Conservation (phyloP, 495 filamentous ascomycete genomes). For the Mytilinidion resinicola region DNA sequence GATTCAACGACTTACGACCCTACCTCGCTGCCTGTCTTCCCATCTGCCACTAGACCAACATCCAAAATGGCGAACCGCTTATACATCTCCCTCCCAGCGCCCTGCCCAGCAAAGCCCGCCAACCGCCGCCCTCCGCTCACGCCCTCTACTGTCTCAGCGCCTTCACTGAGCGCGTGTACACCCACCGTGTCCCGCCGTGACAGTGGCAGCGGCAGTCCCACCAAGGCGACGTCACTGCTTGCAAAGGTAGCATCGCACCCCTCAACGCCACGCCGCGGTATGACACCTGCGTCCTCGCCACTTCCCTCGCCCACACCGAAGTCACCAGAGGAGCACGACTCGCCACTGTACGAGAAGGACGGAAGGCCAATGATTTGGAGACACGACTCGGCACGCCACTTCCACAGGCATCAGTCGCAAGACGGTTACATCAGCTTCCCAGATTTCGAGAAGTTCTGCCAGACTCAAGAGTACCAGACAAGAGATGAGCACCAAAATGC, state of each 20-base stretch:
- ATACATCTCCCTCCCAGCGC: conserved; percentile 22
- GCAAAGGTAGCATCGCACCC: conserved; percentile 32
- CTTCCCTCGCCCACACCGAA: conserved; percentile 10
- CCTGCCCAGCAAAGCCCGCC: conserved; percentile 15
- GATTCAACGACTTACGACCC: not conserved
- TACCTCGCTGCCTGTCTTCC: too few relatives aligned
- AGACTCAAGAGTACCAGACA: conserved; percentile 21
- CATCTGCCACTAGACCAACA: not conserved
- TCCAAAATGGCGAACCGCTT: conserved; percentile 22
- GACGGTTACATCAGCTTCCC: conserved; percentile 47
- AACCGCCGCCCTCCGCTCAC: conserved; percentile 32
- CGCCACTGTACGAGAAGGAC: conserved; percentile 10
- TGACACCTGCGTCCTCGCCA: conserved; percentile 9
- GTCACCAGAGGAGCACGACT: conserved; percentile 15
- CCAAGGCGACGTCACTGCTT: conserved; percentile 30
- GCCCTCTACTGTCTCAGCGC: conserved; percentile 34
- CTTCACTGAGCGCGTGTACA: conserved; percentile 29
- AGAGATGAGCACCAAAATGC: conserved; percentile 7
- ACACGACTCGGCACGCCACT: conserved; percentile 23
- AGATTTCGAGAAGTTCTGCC: conserved; percentile 40
- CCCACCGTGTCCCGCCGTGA: conserved; percentile 23
- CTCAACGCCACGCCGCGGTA: conserved; percentile 17
- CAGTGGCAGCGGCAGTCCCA: conserved; percentile 17
- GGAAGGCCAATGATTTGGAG: conserved; percentile 17
- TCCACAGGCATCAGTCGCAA: conserved; percentile 17